Evolutionary conservation across 768 basidiomycete species (phyloP).

Genomic region (Hypholoma sublateritium): DNA sequence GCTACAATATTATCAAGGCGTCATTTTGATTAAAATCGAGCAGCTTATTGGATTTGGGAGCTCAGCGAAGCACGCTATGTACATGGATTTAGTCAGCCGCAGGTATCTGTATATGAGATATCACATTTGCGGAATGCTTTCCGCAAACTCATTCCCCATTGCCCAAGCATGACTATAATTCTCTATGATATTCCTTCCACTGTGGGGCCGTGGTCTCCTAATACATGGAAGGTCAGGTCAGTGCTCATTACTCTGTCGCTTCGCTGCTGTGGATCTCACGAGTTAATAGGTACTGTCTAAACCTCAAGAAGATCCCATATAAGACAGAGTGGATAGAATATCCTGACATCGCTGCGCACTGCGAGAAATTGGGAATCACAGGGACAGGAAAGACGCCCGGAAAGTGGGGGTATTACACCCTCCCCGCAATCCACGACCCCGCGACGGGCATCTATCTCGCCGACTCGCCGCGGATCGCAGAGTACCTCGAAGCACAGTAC

Average conservation of each 20-base stretch:
- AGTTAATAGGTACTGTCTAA: slow-evolving; percentile 24
- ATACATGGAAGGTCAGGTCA: slow-evolving; percentile 32
- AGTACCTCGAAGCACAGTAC: slow-evolving; percentile 49
- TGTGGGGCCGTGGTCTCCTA: slow-evolving; percentile 30
- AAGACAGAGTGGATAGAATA: slow-evolving; percentile 48
- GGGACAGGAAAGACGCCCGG: slow-evolving; percentile 32
- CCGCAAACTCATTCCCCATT: background rate
- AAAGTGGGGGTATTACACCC: slow-evolving; percentile 32
- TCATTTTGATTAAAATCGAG: no score
- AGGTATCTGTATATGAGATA: background rate
- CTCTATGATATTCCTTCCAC: slow-evolving; percentile 39
- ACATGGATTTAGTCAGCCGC: background rate
- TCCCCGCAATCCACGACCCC: slow-evolving; percentile 49
- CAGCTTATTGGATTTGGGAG: no score
- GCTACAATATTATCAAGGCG: no score
- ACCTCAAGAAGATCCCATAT: slow-evolving; percentile 32
- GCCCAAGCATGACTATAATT: background rate
- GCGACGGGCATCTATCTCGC: slow-evolving; percentile 33
- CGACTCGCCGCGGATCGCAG: slow-evolving; percentile 44
- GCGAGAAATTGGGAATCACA: slow-evolving; percentile 32
- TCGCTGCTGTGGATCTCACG: background rate
- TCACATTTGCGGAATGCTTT: background rate
- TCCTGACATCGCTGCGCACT: slow-evolving; percentile 38
- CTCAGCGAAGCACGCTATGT: no score
- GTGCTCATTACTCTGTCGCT: background rate